These are phyloP conservation scores for Colletotrichum higginsianum DNA, from an alignment of 2,329 filamentous ascomycete species.

Conservation along the genomic window DNA sequence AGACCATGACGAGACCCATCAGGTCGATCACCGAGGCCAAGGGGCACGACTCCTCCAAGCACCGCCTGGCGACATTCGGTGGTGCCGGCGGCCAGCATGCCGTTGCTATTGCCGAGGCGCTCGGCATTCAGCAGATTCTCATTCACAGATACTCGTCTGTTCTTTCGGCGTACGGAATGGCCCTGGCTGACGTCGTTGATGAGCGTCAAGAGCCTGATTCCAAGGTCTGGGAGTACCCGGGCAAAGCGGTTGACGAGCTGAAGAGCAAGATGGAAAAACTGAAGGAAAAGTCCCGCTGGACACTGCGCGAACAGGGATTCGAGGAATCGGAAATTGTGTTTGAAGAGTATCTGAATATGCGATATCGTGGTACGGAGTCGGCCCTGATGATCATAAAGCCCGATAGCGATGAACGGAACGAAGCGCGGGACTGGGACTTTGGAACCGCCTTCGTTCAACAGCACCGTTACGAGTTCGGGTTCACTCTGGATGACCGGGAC, in stretches of 20 bases:
- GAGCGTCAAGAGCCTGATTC: constrained; percentile 87
- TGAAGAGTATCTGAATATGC: constrained; percentile 95
- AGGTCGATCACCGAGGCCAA: constrained; percentile 92
- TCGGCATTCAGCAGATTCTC: constrained; percentile 88
- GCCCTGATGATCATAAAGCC: constrained; percentile 91
- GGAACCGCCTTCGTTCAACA: constrained; percentile 87
- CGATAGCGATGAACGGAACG: constrained; percentile 68
- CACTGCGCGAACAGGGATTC: constrained; percentile 85
- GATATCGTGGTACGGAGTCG: constrained; percentile 91
- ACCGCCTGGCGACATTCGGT: constrained; percentile 92
- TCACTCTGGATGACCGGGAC: constrained; percentile 86
- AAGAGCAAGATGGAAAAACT: constrained; percentile 83
- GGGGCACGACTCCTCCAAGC: constrained; percentile 90
- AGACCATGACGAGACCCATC: constrained; percentile 92
- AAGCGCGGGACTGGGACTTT: constrained; percentile 82
- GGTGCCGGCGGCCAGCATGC: constrained; percentile 94
- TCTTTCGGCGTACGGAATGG: constrained; percentile 93
- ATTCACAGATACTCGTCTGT: constrained; percentile 91
- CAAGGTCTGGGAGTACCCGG: constrained; percentile 71
- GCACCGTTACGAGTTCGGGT: constrained; percentile 94
- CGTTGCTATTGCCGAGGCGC: constrained; percentile 87
- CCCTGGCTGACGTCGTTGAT: constrained; percentile 91
- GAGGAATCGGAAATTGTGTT: constrained; percentile 81
- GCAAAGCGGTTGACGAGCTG: constrained; percentile 73
- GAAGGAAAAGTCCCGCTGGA: constrained; percentile 79